Base-by-base conservation (phyloP, 257 asterid species). In the Oldenlandia corymbosa region DNA sequence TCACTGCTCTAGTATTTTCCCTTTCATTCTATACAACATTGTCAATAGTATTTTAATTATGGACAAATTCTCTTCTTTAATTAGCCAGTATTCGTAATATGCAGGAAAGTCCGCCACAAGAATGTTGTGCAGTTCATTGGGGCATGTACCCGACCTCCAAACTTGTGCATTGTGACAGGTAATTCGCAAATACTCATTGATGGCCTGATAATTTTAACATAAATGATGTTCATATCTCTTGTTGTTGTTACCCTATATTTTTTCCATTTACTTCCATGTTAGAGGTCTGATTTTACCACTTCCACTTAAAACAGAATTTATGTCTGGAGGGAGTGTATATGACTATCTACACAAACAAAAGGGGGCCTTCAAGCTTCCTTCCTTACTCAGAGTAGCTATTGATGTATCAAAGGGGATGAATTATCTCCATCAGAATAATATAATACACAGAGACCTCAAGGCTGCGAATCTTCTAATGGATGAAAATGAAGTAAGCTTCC, bases 401-500 rank as follows among this genome's bases (percentile, higher is more conserved):
- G 99, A 93, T 81, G 83, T 93, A 71, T 80, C 99, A 4, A 93
- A 85, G 84, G 99, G 99, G 66, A 93, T 93, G 99, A 84, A 81
- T 75, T 93, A 93, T 71, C 87, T 93, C 84, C 99, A 93, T 74
- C 97, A 93, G 83, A 93, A 89, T 78, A 93, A 93, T 68, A 93
- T 93, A 62, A 82, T 93, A 73, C 99, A 93, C 75, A 81, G 99
- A 77, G 99, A 93, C 75, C 75, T 93, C 83, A 93, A 93, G 87
- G 95, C 97, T 61, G 99, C 99, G 47, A 93, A 93, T 79, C 90
- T 93, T 76, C 80, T 93, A 72, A 74, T 92, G 99, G 97, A 92
- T 78, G 99, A 92, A 72, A 82, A 92, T 77, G 94, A 87, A 68
- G 99, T 89, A 75, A 84, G 89, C 60, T 28, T n/a, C n/a, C n/a